phyloP scores from a whole-genome alignment of 2,329 filamentous ascomycete species.

The Plenodomus lindquistii region DNA sequence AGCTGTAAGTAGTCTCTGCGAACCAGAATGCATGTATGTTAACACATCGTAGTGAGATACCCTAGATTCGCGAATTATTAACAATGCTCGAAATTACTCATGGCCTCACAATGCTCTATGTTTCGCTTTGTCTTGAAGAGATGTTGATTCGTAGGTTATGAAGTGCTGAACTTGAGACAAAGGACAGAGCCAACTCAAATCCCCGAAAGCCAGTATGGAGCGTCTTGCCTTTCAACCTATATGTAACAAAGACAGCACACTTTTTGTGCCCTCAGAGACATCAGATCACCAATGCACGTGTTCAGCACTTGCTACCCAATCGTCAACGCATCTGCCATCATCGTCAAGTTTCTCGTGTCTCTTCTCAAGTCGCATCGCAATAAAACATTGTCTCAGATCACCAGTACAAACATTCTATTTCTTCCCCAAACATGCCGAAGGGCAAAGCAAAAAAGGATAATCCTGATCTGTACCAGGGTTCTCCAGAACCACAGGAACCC shows the following conservation, averaged over 20 bases:
- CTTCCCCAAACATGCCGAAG: slow-evolving; percentile 15
- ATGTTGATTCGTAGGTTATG: background rate
- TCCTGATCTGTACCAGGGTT: slow-evolving; percentile 2
- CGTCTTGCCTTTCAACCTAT: slow-evolving; percentile 1
- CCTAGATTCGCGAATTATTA: slow-evolving; percentile 13
- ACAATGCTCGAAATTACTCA: slow-evolving; percentile 2
- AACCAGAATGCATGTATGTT: slow-evolving; percentile 13
- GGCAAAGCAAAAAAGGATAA: slow-evolving; percentile 15
- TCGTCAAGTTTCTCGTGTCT: background rate
- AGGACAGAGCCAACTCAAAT: slow-evolving; percentile 2
- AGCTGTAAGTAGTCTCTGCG: slow-evolving; percentile 40
- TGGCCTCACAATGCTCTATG: background rate
- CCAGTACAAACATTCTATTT: background rate
- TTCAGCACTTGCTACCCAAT: background rate
- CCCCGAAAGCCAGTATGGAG: background rate
- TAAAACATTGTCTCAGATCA: background rate
- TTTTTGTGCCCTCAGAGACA: background rate
- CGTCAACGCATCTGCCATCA: background rate
- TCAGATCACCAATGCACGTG: background rate
- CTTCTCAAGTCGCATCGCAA: background rate
- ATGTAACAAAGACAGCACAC: slow-evolving; percentile 1
- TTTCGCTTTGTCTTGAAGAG: background rate
- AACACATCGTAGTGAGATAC: slow-evolving; percentile 36
- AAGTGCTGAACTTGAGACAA: slow-evolving; percentile 8
- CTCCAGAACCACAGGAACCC: background rate